Evolutionary conservation across 108 stramenopile species (phyloP).

Genomic region (Skeletonema potamos): DNA sequence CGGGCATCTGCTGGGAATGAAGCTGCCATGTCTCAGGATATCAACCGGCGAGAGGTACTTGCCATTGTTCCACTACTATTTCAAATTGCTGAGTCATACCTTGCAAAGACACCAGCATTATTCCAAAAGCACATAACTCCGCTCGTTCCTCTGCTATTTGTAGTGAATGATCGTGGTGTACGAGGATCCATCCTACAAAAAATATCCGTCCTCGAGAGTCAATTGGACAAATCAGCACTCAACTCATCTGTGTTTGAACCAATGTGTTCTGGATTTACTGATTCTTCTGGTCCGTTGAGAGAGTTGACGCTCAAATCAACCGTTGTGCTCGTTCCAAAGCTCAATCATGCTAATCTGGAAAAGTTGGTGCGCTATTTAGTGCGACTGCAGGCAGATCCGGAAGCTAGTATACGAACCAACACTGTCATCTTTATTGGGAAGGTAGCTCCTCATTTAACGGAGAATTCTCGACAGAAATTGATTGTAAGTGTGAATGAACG

Average conservation of each 20-base stretch:
- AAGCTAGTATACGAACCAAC: constrained; percentile 80
- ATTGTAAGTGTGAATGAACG: constrained; percentile 19
- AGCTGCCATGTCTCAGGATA: constrained; percentile 67
- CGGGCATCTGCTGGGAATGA: constrained; percentile 57
- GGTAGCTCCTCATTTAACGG: constrained; percentile 68
- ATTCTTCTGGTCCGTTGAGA: constrained; percentile 71
- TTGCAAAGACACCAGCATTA: constrained; percentile 38
- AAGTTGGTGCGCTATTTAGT: constrained; percentile 87
- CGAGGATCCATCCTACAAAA: constrained; percentile 74
- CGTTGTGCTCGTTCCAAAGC: constrained; percentile 61
- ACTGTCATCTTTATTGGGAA: constrained; percentile 88
- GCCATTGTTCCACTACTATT: constrained; percentile 72
- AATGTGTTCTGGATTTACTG: constrained; percentile 88
- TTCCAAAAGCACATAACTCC: constrained; percentile 64
- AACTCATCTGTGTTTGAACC: constrained; percentile 85
- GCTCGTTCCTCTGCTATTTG: constrained; percentile 67
- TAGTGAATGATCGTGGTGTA: constrained; percentile 84
- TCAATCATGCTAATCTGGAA: constrained; percentile 76
- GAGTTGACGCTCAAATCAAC: constrained; percentile 88
- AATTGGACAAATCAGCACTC: constrained; percentile 62
- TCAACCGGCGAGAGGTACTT: constrained; percentile 78
- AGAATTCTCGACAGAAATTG: constrained; percentile 71
- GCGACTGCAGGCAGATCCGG: constrained; percentile 76
- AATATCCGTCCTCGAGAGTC: constrained; percentile 54
- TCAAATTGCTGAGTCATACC: constrained; percentile 67